Evolutionary conservation across 139 green algal genomes (phyloP).

Genomic region (Yamagishiella unicocca): DNA sequence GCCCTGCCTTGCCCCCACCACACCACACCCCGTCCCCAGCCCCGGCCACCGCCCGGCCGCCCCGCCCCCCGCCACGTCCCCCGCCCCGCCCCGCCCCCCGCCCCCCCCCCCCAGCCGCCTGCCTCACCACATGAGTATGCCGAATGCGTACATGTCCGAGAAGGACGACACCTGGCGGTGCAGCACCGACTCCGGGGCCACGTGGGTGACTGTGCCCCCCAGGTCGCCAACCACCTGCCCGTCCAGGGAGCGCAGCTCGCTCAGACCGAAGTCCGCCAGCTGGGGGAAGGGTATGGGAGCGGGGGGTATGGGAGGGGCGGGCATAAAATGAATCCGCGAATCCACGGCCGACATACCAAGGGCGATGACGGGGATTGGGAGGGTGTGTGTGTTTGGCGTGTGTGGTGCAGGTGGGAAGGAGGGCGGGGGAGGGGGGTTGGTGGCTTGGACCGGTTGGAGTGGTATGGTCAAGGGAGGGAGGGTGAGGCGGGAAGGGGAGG

Average conservation of each 20-base stretch:
- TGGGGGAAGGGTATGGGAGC: not conserved
- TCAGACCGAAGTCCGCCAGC: slow-evolving; percentile 63
- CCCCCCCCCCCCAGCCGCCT: not conserved
- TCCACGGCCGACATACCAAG: no score
- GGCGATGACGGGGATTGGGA: not conserved
- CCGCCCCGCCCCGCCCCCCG: slow-evolving; percentile 5
- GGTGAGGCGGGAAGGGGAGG: no score
- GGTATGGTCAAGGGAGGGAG: no score
- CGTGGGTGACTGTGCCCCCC: slow-evolving; percentile 59
- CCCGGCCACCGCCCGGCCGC: not conserved
- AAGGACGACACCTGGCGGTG: slow-evolving; percentile 38
- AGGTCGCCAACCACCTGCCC: slow-evolving; percentile 58
- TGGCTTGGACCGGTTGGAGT: no score
- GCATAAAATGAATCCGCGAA: not conserved
- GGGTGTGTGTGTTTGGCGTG: not conserved
- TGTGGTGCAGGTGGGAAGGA: not conserved
- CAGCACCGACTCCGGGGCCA: slow-evolving; percentile 51
- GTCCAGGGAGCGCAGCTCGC: slow-evolving; percentile 45
- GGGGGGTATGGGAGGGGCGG: not conserved
- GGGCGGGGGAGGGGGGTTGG: not conserved
- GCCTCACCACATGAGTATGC: slow-evolving; percentile 56
- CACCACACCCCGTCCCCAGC: not conserved
- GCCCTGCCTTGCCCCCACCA: not conserved
- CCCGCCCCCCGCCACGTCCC: not conserved
- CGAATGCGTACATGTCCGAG: slow-evolving; percentile 61